These are phyloP conservation scores for Shiraia sp. DNA, from an alignment of 2,329 filamentous ascomycete species.

Conservation along the genomic window DNA sequence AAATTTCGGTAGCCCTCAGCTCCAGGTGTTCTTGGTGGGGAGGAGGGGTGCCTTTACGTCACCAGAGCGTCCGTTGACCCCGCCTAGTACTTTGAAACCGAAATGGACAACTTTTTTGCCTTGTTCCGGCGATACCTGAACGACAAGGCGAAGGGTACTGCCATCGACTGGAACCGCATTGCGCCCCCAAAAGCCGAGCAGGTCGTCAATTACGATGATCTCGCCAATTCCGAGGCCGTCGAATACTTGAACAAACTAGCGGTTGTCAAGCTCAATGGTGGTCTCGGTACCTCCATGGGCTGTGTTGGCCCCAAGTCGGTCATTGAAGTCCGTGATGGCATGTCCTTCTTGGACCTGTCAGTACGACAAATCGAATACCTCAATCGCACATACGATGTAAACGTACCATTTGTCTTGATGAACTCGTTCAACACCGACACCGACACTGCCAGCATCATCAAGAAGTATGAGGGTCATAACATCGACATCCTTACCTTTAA, in stretches of 20 bases:
- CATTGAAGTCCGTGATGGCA: slow-evolving; percentile 98
- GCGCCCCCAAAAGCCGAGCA: slow-evolving; percentile 89
- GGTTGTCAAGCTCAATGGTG: slow-evolving; percentile 98
- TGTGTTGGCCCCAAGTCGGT: slow-evolving; percentile 99
- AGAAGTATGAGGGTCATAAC: slow-evolving; percentile 99
- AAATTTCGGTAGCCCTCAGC: background rate
- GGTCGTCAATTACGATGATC: slow-evolving; percentile 91
- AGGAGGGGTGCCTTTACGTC: slow-evolving; percentile 13
- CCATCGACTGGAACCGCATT: slow-evolving; percentile 95
- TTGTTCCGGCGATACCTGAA: slow-evolving; percentile 98
- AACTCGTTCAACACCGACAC: slow-evolving; percentile 99
- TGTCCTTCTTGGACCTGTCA: slow-evolving; percentile 99
- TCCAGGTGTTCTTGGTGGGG: background rate
- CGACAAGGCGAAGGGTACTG: slow-evolving; percentile 98
- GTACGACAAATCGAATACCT: slow-evolving; percentile 99
- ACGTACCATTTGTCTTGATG: slow-evolving; percentile 98
- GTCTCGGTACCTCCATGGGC: slow-evolving; percentile 98
- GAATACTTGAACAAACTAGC: slow-evolving; percentile 96
- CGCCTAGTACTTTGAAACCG: slow-evolving; percentile 85
- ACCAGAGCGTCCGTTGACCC: slow-evolving; percentile 20
- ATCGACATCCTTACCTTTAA: slow-evolving; percentile 99
- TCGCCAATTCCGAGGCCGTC: slow-evolving; percentile 87
- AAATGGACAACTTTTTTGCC: slow-evolving; percentile 99
- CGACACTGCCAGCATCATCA: slow-evolving; percentile 98
- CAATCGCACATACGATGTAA: slow-evolving; percentile 96